Evolutionary conservation across 495 filamentous ascomycete species (phyloP), one percentile per base, ranked within the genome.

Genomic region (Penicillium arizonense): DNA sequence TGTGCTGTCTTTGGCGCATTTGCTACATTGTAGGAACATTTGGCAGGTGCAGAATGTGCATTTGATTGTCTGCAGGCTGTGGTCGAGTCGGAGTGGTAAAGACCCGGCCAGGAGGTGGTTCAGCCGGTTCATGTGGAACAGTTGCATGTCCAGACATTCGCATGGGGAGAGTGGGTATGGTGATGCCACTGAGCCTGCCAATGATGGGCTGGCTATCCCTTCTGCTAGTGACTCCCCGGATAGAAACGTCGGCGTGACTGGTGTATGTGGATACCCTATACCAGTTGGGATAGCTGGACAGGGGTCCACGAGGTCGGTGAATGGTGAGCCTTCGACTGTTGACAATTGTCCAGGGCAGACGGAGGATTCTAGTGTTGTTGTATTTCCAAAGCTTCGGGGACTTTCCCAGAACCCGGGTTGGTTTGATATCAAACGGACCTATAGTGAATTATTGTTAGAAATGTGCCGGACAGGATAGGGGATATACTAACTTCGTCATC

Each of bases 241-340:
- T 8, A 73, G 52, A 21, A 70, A 70, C 1, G 64, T 72, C n/a
- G 72, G 70, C 11, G 73, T 72, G 44, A 72, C 64, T 10, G 70
- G 71, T 0, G 67, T 59, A 13, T 61, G 50, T 14, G 61, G 61
- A 38, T 61, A 63, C 13, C 56, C 57, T 18, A 65, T n/a, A 30
- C 62, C 58, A 30, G 49, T n/a, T 9, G 62, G 58, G 9, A 65
- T 35, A 28, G 55, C 11, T 42, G 60, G 45, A 33, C 57, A 63
- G 11, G 60, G 26, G 21, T 66, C 60, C 39, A 48, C 43, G 1
- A 58, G 47, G 37, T 61, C 60, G 7, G 52, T 50, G n/a, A 62
- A 67, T 4, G 61, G 58, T 20, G 63, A 62, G 34, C 46, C 48
- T 28, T 62, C 57, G 7, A 59, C 30, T 14, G 49, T 20, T 4